These are phyloP conservation scores for Triticum aestivum DNA, from an alignment of 176 grass and related monocot genomes.

Conservation along the genomic window DNA sequence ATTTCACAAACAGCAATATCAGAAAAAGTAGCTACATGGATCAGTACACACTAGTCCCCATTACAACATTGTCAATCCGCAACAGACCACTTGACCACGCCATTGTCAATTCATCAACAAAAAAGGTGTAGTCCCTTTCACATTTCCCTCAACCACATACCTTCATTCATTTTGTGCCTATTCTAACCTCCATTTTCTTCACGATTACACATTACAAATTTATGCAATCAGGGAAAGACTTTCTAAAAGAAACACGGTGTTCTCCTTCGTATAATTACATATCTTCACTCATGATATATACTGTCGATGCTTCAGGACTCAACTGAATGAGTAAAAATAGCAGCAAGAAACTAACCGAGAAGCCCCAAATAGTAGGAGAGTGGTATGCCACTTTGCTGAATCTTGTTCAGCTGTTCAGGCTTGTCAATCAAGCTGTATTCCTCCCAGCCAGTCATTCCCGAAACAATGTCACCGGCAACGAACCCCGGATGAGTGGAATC, in stretches of 20 bases:
- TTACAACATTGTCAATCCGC: neutral
- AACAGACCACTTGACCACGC: too few relatives aligned
- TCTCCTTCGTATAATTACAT: too few relatives aligned
- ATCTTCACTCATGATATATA: neutral
- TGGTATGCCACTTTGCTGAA: constrained; percentile 48
- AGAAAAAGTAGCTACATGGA: neutral
- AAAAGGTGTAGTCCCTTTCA: too few relatives aligned
- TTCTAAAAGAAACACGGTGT: neutral
- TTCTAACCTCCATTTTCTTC: neutral
- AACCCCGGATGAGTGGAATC: constrained; percentile 67
- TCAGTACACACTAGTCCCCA: too few relatives aligned
- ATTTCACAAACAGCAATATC: neutral
- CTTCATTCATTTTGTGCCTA: neutral
- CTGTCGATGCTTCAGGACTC: neutral
- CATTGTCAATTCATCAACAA: neutral
- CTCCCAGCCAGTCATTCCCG: constrained; percentile 83
- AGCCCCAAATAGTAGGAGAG: constrained; percentile 84
- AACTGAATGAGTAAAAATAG: neutral
- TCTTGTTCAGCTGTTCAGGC: constrained; percentile 60
- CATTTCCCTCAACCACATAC: neutral
- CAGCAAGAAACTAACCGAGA: constrained; percentile 42
- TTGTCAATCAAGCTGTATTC: constrained; percentile 68
- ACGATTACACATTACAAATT: neutral
- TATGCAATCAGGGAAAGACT: neutral
- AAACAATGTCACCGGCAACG: constrained; percentile 52